phyloP scores from a whole-genome alignment of 139 green algal species.

The Zygnema circumcarinatum region DNA sequence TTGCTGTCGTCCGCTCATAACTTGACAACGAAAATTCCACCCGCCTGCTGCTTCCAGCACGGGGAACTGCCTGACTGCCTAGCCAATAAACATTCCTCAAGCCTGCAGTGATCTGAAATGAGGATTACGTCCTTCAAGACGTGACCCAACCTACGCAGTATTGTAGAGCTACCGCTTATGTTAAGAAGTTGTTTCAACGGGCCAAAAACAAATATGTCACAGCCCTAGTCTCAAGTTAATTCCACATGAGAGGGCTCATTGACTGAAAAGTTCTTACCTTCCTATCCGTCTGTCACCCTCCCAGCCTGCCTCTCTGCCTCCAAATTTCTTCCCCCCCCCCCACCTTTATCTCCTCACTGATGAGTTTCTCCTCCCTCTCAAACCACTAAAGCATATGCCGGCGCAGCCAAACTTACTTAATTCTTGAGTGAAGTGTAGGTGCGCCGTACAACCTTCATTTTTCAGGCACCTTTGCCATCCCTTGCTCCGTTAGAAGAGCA shows the following conservation, averaged over 20 bases:
- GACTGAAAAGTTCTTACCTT: not conserved
- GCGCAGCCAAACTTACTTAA: no score
- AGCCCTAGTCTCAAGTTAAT: constrained; percentile 10
- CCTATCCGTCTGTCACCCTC: not conserved
- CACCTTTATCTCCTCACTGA: not conserved
- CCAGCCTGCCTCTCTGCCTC: not conserved
- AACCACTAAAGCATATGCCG: not conserved
- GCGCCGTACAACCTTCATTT: not conserved
- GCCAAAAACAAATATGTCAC: constrained; percentile 39
- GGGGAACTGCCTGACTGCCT: no score
- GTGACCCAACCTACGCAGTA: not conserved
- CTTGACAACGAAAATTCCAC: no score
- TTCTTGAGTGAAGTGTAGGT: not conserved
- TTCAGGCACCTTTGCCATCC: not conserved
- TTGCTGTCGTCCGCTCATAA: no score
- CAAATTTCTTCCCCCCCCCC: not conserved
- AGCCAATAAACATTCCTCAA: no score
- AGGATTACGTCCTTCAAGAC: not conserved
- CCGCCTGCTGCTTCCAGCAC: no score
- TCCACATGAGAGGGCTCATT: not conserved
- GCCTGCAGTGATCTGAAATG: not conserved
- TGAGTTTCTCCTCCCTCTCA: not conserved
- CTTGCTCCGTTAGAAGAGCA: not conserved
- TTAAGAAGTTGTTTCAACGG: constrained; percentile 36
- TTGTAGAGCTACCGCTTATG: not conserved